phyloP scores from a whole-genome alignment of 23 red algal genomes.

The Porphyridium purpureum region DNA sequence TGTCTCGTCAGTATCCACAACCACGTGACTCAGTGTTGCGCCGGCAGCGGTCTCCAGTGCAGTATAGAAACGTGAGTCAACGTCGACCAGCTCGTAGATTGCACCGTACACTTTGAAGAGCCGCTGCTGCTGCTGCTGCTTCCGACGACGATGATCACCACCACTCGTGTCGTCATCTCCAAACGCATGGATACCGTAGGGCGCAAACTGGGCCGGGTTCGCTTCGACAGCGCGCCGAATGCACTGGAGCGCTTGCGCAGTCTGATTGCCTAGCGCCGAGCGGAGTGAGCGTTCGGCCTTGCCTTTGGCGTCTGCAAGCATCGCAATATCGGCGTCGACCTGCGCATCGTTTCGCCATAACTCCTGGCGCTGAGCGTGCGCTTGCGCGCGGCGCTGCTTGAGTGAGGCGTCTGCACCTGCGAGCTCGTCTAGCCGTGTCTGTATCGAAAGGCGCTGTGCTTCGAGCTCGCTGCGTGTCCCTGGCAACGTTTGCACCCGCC shows the following conservation, averaged over 20 bases:
- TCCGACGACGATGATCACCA: too few species aligned
- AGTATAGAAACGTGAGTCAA: conserved; percentile 51
- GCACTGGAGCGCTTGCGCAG: conserved; percentile 25
- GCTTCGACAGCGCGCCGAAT: conserved; percentile 13
- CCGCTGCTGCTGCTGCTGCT: too few species aligned
- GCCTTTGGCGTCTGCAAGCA: too few species aligned
- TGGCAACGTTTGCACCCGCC: conserved; percentile 7
- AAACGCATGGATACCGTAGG: too few species aligned
- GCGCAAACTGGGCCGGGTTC: conserved; percentile 23
- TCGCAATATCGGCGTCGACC: too few species aligned
- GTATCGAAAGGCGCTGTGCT: too few species aligned
- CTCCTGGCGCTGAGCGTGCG: conserved; percentile 43
- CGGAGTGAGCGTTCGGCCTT: conserved; percentile 44
- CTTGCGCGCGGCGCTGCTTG: too few species aligned
- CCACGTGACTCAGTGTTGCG: conserved; percentile 46
- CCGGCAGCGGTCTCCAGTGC: conserved; percentile 77
- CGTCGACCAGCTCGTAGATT: conserved; percentile 61
- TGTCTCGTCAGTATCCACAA: conserved; percentile 93
- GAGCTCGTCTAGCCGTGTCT: too few species aligned
- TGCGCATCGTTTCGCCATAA: conserved; percentile 58
- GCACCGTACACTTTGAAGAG: conserved; percentile 88
- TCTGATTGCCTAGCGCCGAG: conserved; percentile 30
- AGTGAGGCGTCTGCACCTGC: too few species aligned
- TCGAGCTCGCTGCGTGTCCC: conserved; percentile 7
- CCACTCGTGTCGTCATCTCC: too few species aligned